Evolutionary conservation across 352 stramenopile species (phyloP), one percentile per base, ranked within the genome.

Genomic region (Phytophthora podocarpi): DNA sequence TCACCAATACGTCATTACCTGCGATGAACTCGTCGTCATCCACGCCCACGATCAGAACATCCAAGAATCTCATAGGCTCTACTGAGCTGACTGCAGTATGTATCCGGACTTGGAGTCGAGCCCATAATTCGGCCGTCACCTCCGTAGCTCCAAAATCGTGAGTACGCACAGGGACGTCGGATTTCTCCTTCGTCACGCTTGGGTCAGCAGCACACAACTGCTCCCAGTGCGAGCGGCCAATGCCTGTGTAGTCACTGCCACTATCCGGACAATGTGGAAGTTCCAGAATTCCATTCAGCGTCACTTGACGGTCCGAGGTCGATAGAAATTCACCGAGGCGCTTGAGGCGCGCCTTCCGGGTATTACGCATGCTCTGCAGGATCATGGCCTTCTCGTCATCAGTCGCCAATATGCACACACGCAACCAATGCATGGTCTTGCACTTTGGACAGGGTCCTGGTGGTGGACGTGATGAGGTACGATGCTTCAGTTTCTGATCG

Each of bases 241-340:
- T 59, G 8, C 47, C 35, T 8, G 49, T 57, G 20, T 35, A 9
- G 21, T 54, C 46, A 2, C 21, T 45, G 4, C 32, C 49, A 47
- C 49, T 65, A 32, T 65, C 57, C 3, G 46, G 45, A 20, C 57
- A 65, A 13, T 53, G 59, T 0, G 57, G 36, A 16, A 63, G 26
- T 10, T 51, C 11, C 34, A 63, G 13, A 11, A 55, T 11, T 8
- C 54, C 32, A 32, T 63, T 55, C n/a, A 46, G 7, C 6, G 32
- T 45, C 1, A 63, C 28, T 8, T 4, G 26, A 28, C 42, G 42
- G 4, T 16, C 31, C 18, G 15, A 13, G 6, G 27, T 24, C 7
- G 32, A 35, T n/a, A 63, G 20, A 16, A 12, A 39, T 34, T 59
- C 37, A 12, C 37, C 30, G 3, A 59, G 37, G 1, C 51, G 51